Conservation (phyloP, 2,329 filamentous ascomycete genomes). For the Aspergillus hiratsukae region DNA sequence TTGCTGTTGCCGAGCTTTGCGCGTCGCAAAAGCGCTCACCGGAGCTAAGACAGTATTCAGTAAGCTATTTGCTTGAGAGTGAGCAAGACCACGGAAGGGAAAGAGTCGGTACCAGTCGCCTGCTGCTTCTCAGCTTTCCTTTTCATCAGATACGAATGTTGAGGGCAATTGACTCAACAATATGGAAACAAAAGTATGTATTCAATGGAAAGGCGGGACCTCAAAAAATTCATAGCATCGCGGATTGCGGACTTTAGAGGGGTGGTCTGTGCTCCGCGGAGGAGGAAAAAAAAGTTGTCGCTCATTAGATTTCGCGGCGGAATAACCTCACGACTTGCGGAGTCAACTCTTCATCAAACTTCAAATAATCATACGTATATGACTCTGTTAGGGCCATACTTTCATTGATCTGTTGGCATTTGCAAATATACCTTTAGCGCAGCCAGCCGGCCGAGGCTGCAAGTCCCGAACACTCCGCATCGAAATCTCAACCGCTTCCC, state of each 20-base stretch:
- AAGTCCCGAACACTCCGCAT: slow-evolving; percentile 5
- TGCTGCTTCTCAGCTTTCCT: slow-evolving; percentile 37
- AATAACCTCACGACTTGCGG: slow-evolving; percentile 7
- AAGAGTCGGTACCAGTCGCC: slow-evolving; percentile 22
- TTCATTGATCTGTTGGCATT: neutral
- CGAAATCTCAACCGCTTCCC: slow-evolving; percentile 3
- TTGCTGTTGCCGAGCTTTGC: slow-evolving; percentile 37
- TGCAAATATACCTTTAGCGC: neutral
- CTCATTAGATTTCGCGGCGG: slow-evolving; percentile 4
- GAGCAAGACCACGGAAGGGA: neutral
- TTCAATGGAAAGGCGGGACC: neutral
- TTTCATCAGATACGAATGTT: slow-evolving; percentile 22
- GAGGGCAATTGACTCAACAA: neutral
- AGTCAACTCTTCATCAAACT: neutral
- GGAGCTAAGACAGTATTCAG: slow-evolving; percentile 22
- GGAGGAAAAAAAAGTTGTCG: slow-evolving; percentile 37
- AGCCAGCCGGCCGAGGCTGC: neutral
- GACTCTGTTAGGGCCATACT: neutral
- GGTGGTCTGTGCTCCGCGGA: slow-evolving; percentile 40
- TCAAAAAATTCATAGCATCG: neutral
- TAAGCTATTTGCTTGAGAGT: slow-evolving; percentile 2
- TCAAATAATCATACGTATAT: neutral
- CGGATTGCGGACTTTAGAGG: slow-evolving; percentile 19
- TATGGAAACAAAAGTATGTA: neutral
- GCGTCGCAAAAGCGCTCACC: slow-evolving; percentile 42